Evolutionary conservation across 2,329 filamentous ascomycete species (phyloP).

Genomic region (Dothideomycetes sp.): DNA sequence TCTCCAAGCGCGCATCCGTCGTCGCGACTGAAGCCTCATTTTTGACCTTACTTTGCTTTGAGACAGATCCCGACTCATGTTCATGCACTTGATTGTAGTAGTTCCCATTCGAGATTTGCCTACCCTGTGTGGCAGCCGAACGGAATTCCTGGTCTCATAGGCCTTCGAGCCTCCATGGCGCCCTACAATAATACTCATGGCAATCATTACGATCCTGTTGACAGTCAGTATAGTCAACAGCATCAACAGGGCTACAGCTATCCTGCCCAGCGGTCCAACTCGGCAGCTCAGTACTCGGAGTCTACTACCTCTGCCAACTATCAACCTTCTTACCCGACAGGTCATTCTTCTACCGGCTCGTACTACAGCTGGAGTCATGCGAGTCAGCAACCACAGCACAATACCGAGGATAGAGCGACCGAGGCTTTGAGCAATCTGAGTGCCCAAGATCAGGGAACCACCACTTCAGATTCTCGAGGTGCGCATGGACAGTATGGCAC

Average conservation of each 20-base stretch:
- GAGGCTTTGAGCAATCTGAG: constrained; percentile 11
- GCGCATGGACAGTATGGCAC: not conserved
- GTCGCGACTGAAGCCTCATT: too few species aligned
- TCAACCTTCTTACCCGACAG: constrained; percentile 3
- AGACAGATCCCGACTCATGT: too few species aligned
- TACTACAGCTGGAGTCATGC: constrained; percentile 6
- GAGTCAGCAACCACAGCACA: constrained; percentile 3
- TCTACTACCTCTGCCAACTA: constrained; percentile 5
- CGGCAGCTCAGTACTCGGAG: constrained; percentile 3
- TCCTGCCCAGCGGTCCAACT: constrained; percentile 5
- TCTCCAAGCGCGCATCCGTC: too few species aligned
- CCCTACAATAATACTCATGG: constrained; percentile 16
- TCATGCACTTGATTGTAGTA: too few species aligned
- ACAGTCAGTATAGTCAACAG: constrained; percentile 18
- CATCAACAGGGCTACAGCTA: constrained; percentile 4
- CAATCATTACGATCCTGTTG: constrained; percentile 21
- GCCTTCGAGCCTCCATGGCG: constrained; percentile 12
- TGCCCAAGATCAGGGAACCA: constrained; percentile 5
- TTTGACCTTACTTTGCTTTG: too few species aligned
- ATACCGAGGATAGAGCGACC: constrained; percentile 9
- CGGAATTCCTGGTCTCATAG: not conserved
- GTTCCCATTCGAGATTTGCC: too few species aligned
- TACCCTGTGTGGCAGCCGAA: too few species aligned
- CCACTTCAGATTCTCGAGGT: not conserved
- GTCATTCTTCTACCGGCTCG: too few species aligned